Evolutionary conservation across 2,329 filamentous ascomycete genomes (phyloP).

Genomic region (Penicillium sp.): DNA sequence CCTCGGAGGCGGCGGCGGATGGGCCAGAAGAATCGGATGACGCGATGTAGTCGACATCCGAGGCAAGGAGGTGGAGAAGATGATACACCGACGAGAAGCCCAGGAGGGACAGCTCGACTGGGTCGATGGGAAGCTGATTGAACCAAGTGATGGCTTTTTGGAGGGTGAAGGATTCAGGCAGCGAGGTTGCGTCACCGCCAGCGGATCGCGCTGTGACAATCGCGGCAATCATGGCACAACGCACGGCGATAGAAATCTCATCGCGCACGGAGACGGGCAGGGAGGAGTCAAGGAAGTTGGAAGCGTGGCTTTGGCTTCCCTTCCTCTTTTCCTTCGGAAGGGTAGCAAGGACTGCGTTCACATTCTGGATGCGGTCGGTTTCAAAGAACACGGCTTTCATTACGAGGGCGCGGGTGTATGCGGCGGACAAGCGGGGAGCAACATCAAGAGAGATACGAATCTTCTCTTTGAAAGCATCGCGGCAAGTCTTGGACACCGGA

Average conservation of each 20-base stretch:
- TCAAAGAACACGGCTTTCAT: constrained; percentile 62
- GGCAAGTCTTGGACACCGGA: constrained; percentile 41
- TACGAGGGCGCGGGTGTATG: constrained; percentile 60
- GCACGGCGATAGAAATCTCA: constrained; percentile 60
- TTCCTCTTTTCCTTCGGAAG: constrained; percentile 46
- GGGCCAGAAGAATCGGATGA: constrained; percentile 35
- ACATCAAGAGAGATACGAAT: constrained; percentile 70
- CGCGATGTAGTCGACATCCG: constrained; percentile 41
- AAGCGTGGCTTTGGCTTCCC: constrained; percentile 32
- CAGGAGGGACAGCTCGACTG: constrained; percentile 43
- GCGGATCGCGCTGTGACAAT: constrained; percentile 46
- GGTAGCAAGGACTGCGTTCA: constrained; percentile 55
- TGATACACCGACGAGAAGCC: constrained; percentile 46
- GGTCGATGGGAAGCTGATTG: constrained; percentile 44
- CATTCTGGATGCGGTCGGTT: constrained; percentile 52
- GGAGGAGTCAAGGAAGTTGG: constrained; percentile 55
- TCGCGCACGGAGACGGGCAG: constrained; percentile 51
- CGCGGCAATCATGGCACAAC: constrained; percentile 60
- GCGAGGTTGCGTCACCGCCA: constrained; percentile 30
- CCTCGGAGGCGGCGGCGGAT: constrained; percentile 27
- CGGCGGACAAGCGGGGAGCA: constrained; percentile 76
- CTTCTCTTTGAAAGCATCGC: constrained; percentile 50
- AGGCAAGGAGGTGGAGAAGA: constrained; percentile 42
- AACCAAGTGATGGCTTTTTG: constrained; percentile 46
- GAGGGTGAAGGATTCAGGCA: constrained; percentile 40